Base-by-base conservation (phyloP, 176 grass and related monocot species). In the Triticum timopheevii region DNA sequence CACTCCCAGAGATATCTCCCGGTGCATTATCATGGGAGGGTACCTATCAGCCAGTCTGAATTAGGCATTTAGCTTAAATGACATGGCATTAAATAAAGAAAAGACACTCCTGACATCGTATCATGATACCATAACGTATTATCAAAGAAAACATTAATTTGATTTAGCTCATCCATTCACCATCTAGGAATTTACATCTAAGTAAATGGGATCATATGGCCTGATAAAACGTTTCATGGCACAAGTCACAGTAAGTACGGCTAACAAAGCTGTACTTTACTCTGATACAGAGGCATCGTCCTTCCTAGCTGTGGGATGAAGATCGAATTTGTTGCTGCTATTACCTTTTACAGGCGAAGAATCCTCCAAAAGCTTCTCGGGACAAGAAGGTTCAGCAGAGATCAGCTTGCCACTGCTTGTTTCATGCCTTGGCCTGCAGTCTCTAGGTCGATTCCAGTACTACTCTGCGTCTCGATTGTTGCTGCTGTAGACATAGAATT, bases 381-480 rank as follows among this genome's bases (percentile, higher is more conserved):
- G 39, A 25, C 47, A 50, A 50, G n/a, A 47, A 74, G 40, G 12
- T 17, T 27, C 71, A 47, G 40, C n/a, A 27, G 61, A 13, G 54
- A 90, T 87, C 6, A 82, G 86, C 75, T 84, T 92, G 42, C 88
- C 71, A 38, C 28, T 84, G 92, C 89, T 69, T 94, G 88, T 61
- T 92, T 96, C 12, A 98, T 45, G 5, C 96, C 88, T 91, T 94
- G 92, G 23, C 89, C 92, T 36, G 91, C 89, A 19, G 94, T 90
- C 65, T 94, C 97, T 10, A 98, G 88, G 25, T 98, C 90, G n/a
- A 85, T 94, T 20, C 95, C 87, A 44, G 70, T 90, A 67, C 96
- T 92, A 86, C 73, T 76, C 22, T 69, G 64, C 58, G 90, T 87
- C 83, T 79, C 85, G 1, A 77, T 58, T 78, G 87, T 86, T 64